Evolutionary conservation across 495 filamentous ascomycete species (phyloP).

Genomic region (Chaetomium tenue): DNA sequence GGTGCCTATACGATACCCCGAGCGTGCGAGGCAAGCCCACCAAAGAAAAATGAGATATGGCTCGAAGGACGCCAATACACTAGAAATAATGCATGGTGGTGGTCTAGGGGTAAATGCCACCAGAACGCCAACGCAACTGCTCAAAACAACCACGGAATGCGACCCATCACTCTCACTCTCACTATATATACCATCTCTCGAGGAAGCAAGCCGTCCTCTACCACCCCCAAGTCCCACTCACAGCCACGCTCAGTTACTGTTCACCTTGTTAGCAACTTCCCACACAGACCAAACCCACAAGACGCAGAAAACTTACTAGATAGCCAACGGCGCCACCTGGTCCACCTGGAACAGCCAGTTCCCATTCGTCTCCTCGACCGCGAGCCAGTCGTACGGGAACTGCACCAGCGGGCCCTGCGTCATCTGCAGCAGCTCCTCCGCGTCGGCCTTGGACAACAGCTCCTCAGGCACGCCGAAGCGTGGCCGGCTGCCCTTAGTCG

Average conservation of each 20-base stretch:
- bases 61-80: not conserved
- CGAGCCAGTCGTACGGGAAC: slow-evolving; percentile 94
- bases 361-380: slow-evolving; percentile 82
- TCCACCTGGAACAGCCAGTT: slow-evolving; percentile 98
- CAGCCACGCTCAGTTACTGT: slow-evolving; percentile 15
- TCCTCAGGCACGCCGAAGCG: slow-evolving; percentile 64
- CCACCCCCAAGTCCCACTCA: not conserved
- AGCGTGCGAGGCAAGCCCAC: not conserved
- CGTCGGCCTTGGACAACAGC: slow-evolving; percentile 65
- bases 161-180: not conserved
- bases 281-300: not conserved
- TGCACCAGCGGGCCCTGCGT: slow-evolving; percentile 85
- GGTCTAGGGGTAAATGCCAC: not conserved
- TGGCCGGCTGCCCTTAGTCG: slow-evolving; percentile 70
- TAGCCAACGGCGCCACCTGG: slow-evolving; percentile 91
- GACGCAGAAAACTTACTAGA: slow-evolving; percentile 70
- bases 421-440: slow-evolving; percentile 76
- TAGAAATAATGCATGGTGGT: not conserved
- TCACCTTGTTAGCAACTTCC: not conserved
- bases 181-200: too few species aligned
- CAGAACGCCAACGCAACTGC: not conserved
- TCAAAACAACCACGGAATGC: not conserved
- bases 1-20: not conserved
- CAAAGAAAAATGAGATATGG: not conserved
- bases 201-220: not conserved